Evolutionary conservation across 371 early-diverging fungal species (phyloP).

Genomic region (Blakeslea trispora): DNA sequence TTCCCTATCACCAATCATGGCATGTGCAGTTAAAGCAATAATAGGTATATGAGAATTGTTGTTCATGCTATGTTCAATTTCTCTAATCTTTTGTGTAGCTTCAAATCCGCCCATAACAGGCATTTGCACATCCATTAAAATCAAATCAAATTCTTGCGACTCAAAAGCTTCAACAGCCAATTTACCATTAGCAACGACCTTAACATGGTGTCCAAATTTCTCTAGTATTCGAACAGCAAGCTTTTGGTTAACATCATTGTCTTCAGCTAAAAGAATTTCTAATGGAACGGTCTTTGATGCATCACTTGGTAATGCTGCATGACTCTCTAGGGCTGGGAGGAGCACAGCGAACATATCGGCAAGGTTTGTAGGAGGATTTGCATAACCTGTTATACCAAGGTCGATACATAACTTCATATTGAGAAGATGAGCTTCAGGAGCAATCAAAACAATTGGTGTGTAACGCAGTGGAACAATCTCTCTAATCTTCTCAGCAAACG

Average conservation of each 20-base stretch:
- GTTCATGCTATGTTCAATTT: constrained; percentile 53
- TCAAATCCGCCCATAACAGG: constrained; percentile 79
- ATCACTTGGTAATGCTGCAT: constrained; percentile 62
- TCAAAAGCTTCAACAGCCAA: constrained; percentile 73
- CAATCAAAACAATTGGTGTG: constrained; percentile 64
- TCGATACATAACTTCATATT: constrained; percentile 68
- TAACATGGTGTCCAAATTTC: constrained; percentile 72
- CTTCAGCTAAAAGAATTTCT: constrained; percentile 78
- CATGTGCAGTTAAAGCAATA: constrained; percentile 79
- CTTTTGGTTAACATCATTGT: constrained; percentile 83
- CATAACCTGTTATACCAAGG: constrained; percentile 64
- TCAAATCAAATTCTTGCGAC: constrained; percentile 61
- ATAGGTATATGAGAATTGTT: constrained; percentile 63
- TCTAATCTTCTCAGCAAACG: constrained; percentile 56
- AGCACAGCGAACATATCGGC: constrained; percentile 68
- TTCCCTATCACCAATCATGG: constrained; percentile 81
- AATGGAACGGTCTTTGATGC: constrained; percentile 55
- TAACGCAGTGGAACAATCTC: constrained; percentile 56
- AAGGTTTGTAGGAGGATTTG: constrained; percentile 58
- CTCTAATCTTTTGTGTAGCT: constrained; percentile 74
- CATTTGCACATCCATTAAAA: constrained; percentile 84
- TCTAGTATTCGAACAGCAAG: constrained; percentile 75
- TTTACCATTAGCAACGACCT: constrained; percentile 74
- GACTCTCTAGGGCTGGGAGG: constrained; percentile 68
- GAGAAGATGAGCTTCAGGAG: constrained; percentile 44